Conservation (phyloP, 192 early-diverging fungal genomes). For the Paraglomus occultum region DNA sequence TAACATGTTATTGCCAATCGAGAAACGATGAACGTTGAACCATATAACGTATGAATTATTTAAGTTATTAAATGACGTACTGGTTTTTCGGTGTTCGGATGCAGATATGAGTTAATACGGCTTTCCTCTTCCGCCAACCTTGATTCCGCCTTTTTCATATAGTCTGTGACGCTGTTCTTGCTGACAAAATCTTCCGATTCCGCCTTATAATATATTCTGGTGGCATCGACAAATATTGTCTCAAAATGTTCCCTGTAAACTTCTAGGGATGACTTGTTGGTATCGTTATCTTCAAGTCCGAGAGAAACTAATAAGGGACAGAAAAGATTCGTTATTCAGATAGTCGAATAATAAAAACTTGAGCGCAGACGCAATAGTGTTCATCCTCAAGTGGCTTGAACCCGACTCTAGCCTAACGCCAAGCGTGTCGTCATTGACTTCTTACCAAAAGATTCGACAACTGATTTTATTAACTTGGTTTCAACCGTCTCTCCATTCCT, state of each 20-base stretch:
- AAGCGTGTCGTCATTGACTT: background rate
- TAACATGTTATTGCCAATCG: no score
- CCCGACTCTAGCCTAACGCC: no score
- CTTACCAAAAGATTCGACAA: conserved; percentile 90
- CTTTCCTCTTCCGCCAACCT: conserved; percentile 80
- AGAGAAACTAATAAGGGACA: conserved; percentile 59
- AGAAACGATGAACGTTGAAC: no score
- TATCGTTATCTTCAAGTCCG: conserved; percentile 78
- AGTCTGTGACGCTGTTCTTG: conserved; percentile 89
- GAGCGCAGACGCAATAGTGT: background rate
- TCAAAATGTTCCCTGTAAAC: conserved; percentile 91
- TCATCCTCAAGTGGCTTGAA: no score
- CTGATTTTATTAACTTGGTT: conserved; percentile 77
- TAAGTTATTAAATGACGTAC: conserved; percentile 28
- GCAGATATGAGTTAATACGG: conserved; percentile 85
- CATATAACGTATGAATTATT: no score
- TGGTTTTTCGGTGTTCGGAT: conserved; percentile 73
- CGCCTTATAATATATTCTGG: conserved; percentile 82
- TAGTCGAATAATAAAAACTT: background rate
- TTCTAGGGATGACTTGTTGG: conserved; percentile 76
- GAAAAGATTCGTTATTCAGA: background rate
- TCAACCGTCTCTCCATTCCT: conserved; percentile 90
- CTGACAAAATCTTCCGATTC: conserved; percentile 89
- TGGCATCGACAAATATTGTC: conserved; percentile 75
- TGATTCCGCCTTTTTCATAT: conserved; percentile 90